A percentile compares a stretch with the other conserved stretches of the same genome.
Conservation (phyloP, 176 grass and related monocot genomes). For the Bolboschoenus planiculmis region DNA sequence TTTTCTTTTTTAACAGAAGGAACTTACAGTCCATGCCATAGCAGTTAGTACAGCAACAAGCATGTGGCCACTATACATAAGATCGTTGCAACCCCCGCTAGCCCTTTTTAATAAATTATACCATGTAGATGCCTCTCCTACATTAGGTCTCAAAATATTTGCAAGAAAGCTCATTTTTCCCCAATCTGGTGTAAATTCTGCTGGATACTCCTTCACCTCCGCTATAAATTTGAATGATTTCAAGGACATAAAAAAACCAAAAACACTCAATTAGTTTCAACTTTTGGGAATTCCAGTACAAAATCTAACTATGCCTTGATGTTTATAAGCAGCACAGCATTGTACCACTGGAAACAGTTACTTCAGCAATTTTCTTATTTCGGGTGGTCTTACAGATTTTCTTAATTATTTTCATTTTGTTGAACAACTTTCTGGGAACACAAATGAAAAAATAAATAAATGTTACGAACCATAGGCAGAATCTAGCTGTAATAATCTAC, state of each 20-base stretch:
- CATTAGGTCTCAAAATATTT: constrained; percentile 68
- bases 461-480: constrained; percentile 60
- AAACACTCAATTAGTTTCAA: constrained; percentile 6
- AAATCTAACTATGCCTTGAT: neutral
- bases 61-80: constrained; percentile 95
- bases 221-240: constrained; percentile 29
- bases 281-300: neutral
- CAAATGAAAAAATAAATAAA: constrained; percentile 9
- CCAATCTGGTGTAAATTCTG: constrained; percentile 60
- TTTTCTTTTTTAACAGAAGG: constrained; percentile 4
- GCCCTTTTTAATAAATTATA: constrained; percentile 83
- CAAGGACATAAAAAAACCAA: neutral
- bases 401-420: neutral
- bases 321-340: neutral
- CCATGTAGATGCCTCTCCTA: constrained; percentile 74
- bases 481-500: constrained; percentile 56
- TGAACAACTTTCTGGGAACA: neutral
- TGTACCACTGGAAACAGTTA: neutral
- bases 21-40: constrained; percentile 92
- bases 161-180: constrained; percentile 80
- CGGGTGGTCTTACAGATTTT: neutral
- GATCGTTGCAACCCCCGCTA: constrained; percentile 83
- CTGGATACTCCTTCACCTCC: constrained; percentile 44
- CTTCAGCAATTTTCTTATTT: neutral
- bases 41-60: constrained; percentile 86